These are phyloP conservation scores for Rhinocladiella similis DNA, from an alignment of 2,329 filamentous ascomycete genomes.

Conservation along the genomic window DNA sequence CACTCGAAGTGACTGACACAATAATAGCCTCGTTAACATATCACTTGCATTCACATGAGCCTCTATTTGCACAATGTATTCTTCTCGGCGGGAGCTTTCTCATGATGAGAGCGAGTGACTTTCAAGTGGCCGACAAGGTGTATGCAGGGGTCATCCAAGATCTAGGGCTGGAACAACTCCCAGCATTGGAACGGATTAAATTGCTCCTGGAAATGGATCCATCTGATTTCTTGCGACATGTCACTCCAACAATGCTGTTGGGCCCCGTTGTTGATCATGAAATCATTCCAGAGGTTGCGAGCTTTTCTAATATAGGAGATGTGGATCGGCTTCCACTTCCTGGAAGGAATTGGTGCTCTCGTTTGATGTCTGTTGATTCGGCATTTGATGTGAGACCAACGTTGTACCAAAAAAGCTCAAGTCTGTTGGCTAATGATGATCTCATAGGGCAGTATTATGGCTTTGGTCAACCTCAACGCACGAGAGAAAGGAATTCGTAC, in stretches of 20 bases:
- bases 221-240: constrained; percentile 42
- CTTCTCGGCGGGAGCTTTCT: constrained; percentile 46
- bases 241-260: constrained; percentile 37
- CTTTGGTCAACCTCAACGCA: constrained; percentile 1
- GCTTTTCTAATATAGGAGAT: neutral
- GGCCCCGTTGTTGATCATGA: constrained; percentile 45
- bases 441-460: neutral
- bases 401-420: neutral
- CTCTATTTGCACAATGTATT: constrained; percentile 43
- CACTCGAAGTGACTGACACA: too few relatives aligned
- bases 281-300: constrained; percentile 33
- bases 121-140: constrained; percentile 39
- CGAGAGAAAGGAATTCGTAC: neutral
- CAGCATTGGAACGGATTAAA: constrained; percentile 41
- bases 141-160: constrained; percentile 43
- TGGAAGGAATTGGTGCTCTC: constrained; percentile 47
- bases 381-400: constrained; percentile 41
- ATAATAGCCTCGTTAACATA: constrained; percentile 32
- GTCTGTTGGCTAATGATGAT: neutral
- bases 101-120: constrained; percentile 41
- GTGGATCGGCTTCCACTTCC: neutral
- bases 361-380: constrained; percentile 49
- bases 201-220: constrained; percentile 40
- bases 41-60: constrained; percentile 36
- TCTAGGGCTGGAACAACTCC: constrained; percentile 37